These are phyloP conservation scores for Chytridium lagenaria DNA, from an alignment of 371 early-diverging fungal species.

Conservation along the genomic window DNA sequence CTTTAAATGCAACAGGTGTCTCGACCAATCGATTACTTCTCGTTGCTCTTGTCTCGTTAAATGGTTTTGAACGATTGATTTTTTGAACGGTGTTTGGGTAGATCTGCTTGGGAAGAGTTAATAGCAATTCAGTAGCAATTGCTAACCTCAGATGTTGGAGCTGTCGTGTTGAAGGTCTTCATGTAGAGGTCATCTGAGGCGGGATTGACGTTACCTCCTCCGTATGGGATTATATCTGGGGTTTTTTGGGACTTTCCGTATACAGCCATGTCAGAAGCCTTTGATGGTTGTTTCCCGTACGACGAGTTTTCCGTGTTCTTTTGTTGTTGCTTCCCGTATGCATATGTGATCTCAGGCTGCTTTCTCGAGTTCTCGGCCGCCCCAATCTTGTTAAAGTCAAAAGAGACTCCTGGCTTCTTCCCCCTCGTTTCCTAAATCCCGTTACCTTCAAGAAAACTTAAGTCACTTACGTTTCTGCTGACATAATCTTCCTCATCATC, in stretches of 20 bases:
- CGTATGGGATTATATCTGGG: constrained; percentile 23
- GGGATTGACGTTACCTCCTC: constrained; percentile 30
- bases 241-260: too few relatives aligned
- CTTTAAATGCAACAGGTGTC: constrained; percentile 15
- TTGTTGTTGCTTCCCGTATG: not conserved
- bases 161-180: constrained; percentile 31
- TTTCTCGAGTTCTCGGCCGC: too few relatives aligned
- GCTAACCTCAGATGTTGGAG: constrained; percentile 18
- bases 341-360: too few relatives aligned
- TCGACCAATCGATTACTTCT: constrained; percentile 5
- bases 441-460: too few relatives aligned
- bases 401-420: too few relatives aligned
- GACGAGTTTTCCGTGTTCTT: not conserved
- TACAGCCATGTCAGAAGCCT: constrained; percentile 3
- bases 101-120: not conserved
- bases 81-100: constrained; percentile 10
- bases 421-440: not conserved
- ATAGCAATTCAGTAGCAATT: constrained; percentile 1
- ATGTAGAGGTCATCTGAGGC: constrained; percentile 24
- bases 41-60: not conserved
- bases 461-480: not conserved
- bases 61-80: not conserved
- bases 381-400: too few relatives aligned
- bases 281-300: not conserved
- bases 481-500: constrained; percentile 10